Conservation (phyloP, 2,329 filamentous ascomycete species). For the Pseudocercospora fuligena region DNA sequence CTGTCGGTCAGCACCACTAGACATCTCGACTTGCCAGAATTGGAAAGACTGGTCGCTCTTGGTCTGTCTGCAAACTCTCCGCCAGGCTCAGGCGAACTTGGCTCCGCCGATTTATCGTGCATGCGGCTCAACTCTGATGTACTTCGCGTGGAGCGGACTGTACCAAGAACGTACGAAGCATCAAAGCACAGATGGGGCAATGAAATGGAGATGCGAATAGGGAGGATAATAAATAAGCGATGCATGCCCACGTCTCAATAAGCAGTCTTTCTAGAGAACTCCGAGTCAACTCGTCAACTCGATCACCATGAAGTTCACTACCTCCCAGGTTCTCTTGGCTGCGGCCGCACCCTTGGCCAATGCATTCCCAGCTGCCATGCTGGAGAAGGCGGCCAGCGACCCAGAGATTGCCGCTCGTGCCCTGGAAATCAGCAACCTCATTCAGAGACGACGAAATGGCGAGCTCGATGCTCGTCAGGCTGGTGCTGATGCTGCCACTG, state of each 20-base stretch:
- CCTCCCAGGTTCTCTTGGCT: constrained; percentile 10
- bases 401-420: constrained; percentile 14
- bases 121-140: not conserved
- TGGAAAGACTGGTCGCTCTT: not conserved
- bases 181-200: not conserved
- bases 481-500: constrained; percentile 28
- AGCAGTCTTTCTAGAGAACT: constrained; percentile 5
- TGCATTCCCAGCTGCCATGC: constrained; percentile 21
- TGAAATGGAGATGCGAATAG: not conserved
- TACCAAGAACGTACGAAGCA: not conserved
- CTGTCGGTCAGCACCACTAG: constrained; percentile 1
- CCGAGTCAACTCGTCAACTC: not conserved
- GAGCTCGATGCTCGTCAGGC: constrained; percentile 28
- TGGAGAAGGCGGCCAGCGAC: constrained; percentile 4
- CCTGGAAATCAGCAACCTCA: constrained; percentile 11
- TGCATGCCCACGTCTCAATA: not conserved
- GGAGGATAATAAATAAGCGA: not conserved
- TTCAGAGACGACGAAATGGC: constrained; percentile 23
- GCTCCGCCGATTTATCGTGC: not conserved
- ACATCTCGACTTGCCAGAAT: not conserved
- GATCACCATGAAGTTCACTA: constrained; percentile 22
- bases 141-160: not conserved
- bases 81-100: not conserved
- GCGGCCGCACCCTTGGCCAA: constrained; percentile 14
- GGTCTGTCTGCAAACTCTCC: not conserved